Conservation (phyloP, 2,329 filamentous ascomycete genomes). For the Phaeosphaeria sp. region DNA sequence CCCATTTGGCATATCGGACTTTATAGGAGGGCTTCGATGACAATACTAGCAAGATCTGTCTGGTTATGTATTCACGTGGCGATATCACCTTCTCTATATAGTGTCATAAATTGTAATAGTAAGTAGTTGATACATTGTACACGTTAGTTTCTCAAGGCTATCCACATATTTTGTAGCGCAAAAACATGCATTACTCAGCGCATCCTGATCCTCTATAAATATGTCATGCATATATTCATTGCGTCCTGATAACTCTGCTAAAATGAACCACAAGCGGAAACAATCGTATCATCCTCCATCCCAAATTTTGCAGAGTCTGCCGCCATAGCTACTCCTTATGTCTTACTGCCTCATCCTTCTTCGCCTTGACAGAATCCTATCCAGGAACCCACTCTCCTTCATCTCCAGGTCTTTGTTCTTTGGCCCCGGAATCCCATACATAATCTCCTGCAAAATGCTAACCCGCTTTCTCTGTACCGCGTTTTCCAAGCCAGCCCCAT, state of each 20-base stretch:
- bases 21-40: no score
- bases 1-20: no score
- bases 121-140: no score
- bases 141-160: no score
- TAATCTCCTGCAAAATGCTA: conserved; percentile 11
- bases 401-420: not conserved
- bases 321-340: not conserved
- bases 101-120: no score
- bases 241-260: not conserved
- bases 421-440: conserved; percentile 21
- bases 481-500: not conserved
- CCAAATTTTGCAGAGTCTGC: not conserved
- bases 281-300: not conserved
- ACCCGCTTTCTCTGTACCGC: not conserved
- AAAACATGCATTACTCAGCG: no score
- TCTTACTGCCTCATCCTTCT: not conserved
- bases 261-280: not conserved
- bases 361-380: not conserved
- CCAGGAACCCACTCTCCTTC: not conserved
- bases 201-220: no score
- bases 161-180: no score
- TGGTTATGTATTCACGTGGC: no score
- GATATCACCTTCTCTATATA: no score
- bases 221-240: no score
- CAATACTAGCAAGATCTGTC: no score